Evolutionary conservation across 768 basidiomycete genomes (phyloP).

Genomic region (Agrocybe chaxingu): DNA sequence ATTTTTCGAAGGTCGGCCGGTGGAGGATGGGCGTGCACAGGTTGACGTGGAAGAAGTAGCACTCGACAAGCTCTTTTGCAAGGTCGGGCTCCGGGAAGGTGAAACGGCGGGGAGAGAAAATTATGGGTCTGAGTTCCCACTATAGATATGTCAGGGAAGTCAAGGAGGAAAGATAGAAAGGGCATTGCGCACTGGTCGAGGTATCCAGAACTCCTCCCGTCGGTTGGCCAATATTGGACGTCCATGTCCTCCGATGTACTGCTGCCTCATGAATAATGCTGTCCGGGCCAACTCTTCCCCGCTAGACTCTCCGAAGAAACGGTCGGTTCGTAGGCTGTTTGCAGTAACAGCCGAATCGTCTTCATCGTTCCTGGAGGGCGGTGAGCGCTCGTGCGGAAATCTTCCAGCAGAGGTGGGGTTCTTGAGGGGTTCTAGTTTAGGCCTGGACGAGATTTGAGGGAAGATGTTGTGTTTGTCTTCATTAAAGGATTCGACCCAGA

Average conservation of each 20-base stretch:
- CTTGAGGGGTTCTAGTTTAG: too few relatives aligned
- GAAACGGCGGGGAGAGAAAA: constrained; percentile 13
- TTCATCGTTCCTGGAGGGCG: too few relatives aligned
- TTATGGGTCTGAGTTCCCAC: not conserved
- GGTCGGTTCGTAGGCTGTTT: not conserved
- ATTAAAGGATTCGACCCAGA: too few relatives aligned
- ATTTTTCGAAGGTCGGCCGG: constrained; percentile 54
- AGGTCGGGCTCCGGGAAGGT: constrained; percentile 32
- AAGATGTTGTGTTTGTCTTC: too few relatives aligned
- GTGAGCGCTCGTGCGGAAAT: too few relatives aligned
- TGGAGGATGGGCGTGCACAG: constrained; percentile 61
- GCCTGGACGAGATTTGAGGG: too few relatives aligned
- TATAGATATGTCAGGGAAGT: not conserved
- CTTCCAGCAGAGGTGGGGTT: too few relatives aligned
- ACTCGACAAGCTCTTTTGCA: constrained; percentile 14
- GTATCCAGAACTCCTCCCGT: constrained; percentile 14
- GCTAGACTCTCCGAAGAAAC: constrained; percentile 44
- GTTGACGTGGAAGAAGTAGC: constrained; percentile 56
- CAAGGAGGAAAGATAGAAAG: too few relatives aligned
- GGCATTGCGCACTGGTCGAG: not conserved
- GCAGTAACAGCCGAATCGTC: too few relatives aligned
- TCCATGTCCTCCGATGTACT: constrained; percentile 26
- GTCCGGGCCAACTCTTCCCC: constrained; percentile 38
- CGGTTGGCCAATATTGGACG: constrained; percentile 17
- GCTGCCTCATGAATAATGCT: constrained; percentile 51